Evolutionary conservation across 1,284 basidiomycete genomes (phyloP).

Genomic region (Athelia sp.): DNA sequence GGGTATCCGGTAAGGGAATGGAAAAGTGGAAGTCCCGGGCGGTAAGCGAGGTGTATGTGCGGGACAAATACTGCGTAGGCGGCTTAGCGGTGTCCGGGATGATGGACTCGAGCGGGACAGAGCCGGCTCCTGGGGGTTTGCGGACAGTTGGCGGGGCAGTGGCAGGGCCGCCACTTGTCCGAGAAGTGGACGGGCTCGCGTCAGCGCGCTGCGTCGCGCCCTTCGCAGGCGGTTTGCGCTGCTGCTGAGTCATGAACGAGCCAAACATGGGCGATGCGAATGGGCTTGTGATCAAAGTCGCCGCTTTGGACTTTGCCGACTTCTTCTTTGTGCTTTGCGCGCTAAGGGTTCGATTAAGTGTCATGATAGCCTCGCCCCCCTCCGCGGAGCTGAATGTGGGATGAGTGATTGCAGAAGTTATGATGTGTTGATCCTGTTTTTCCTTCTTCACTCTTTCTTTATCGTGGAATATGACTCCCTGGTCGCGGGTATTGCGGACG

Average conservation of each 20-base stretch:
- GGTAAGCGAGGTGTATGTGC: slow-evolving; percentile 66
- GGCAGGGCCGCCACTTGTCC: slow-evolving; percentile 8
- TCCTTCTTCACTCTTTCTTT: slow-evolving; percentile 44
- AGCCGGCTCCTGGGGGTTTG: slow-evolving; percentile 40
- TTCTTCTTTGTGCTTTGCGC: slow-evolving; percentile 30
- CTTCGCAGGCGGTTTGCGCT: slow-evolving; percentile 29
- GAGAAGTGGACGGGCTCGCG: slow-evolving; percentile 8
- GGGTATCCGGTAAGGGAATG: slow-evolving; percentile 48
- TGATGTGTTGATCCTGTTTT: slow-evolving; percentile 23
- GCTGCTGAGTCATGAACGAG: slow-evolving; percentile 50
- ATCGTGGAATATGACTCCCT: slow-evolving; percentile 53
- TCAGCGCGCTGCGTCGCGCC: slow-evolving; percentile 16
- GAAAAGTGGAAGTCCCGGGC: slow-evolving; percentile 65
- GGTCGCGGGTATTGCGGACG: slow-evolving; percentile 68
- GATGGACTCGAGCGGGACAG: slow-evolving; percentile 89
- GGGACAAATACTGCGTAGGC: slow-evolving; percentile 76
- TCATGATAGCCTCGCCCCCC: slow-evolving; percentile 38
- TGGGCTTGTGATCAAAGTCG: slow-evolving; percentile 28
- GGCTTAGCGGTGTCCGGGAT: slow-evolving; percentile 83
- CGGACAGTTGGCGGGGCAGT: slow-evolving; percentile 17
- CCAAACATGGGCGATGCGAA: slow-evolving; percentile 54
- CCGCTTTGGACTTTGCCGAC: slow-evolving; percentile 23
- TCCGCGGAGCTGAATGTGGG: slow-evolving; percentile 34
- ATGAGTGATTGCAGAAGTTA: slow-evolving; percentile 15
- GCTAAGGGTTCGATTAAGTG: slow-evolving; percentile 38